Conservation (phyloP, 768 basidiomycete species). For the Xerocomus potaroensis region DNA sequence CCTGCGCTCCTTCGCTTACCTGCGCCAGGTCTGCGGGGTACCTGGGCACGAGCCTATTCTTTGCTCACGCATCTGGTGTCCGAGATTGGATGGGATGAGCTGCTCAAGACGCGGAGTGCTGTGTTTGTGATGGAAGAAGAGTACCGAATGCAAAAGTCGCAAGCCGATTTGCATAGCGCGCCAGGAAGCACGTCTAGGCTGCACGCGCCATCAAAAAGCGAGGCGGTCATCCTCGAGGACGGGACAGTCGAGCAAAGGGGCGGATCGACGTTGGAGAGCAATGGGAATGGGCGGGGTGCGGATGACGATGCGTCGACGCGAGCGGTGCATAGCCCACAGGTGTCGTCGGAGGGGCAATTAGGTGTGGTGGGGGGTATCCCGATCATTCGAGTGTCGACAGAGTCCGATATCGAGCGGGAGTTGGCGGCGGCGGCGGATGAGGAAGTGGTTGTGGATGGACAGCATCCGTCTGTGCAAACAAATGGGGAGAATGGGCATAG, state of each 20-base stretch:
- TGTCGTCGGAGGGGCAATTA: slow-evolving; percentile 27
- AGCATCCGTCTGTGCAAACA: neutral
- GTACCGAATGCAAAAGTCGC: slow-evolving; percentile 93
- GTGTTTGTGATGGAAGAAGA: slow-evolving; percentile 99
- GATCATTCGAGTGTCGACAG: slow-evolving; percentile 74
- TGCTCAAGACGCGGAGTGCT: slow-evolving; percentile 86
- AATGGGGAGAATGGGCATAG: slow-evolving; percentile 3
- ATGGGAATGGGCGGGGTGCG: slow-evolving; percentile 6
- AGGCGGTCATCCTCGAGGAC: slow-evolving; percentile 61
- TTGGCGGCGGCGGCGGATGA: slow-evolving; percentile 27
- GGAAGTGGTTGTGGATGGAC: slow-evolving; percentile 11
- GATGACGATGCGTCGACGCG: slow-evolving; percentile 73
- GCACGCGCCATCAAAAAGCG: slow-evolving; percentile 17
- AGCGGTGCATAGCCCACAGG: slow-evolving; percentile 42
- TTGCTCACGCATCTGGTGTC: slow-evolving; percentile 88
- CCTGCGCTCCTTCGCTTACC: slow-evolving; percentile 92
- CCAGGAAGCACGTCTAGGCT: slow-evolving; percentile 16
- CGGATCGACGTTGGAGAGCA: slow-evolving; percentile 4
- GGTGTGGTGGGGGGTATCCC: slow-evolving; percentile 38
- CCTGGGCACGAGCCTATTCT: slow-evolving; percentile 92
- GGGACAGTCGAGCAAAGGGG: slow-evolving; percentile 41
- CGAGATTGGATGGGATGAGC: slow-evolving; percentile 98
- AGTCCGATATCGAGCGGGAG: slow-evolving; percentile 53
- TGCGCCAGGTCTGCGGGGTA: slow-evolving; percentile 90
- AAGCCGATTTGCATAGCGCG: slow-evolving; percentile 55